A percentile compares a stretch with the other conserved stretches of the same genome.
These are phyloP conservation scores for Ophiostoma quercus DNA, from an alignment of 2,329 filamentous ascomycete genomes.

Conservation along the genomic window DNA sequence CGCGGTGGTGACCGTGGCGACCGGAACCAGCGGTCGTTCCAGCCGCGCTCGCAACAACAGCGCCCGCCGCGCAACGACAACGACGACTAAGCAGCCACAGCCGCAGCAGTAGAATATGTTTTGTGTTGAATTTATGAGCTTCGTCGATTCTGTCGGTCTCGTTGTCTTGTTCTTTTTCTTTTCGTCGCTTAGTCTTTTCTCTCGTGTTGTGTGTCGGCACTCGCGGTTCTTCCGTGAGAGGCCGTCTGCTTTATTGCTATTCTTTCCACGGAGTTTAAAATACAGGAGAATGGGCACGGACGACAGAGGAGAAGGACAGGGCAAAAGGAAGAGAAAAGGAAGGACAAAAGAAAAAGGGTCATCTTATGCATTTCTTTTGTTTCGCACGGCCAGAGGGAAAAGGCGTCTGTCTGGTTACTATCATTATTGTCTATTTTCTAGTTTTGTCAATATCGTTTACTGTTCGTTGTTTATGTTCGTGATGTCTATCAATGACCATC, in stretches of 20 bases:
- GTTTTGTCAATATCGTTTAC: constrained; percentile 7
- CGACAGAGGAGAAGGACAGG: neutral
- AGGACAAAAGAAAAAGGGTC: constrained; percentile 3
- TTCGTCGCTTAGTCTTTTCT: neutral
- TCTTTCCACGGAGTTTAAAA: neutral
- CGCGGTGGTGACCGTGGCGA: constrained; percentile 17
- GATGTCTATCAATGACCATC: neutral
- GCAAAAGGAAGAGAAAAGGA: neutral
- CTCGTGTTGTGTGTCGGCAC: neutral
- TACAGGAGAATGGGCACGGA: neutral
- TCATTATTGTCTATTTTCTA: constrained; percentile 3
- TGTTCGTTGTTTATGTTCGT: neutral
- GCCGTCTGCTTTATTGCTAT: neutral
- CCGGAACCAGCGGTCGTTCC: constrained; percentile 21
- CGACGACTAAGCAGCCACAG: constrained; percentile 39
- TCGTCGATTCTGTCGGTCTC: neutral
- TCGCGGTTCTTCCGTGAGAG: too few species aligned
- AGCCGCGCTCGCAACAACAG: constrained; percentile 31
- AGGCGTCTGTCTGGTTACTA: constrained; percentile 17
- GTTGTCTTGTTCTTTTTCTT: neutral
- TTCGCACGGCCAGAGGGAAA: constrained; percentile 16
- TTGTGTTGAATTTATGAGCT: constrained; percentile 2
- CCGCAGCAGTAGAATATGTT: neutral
- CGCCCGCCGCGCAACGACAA: constrained; percentile 48
- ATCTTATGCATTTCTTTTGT: constrained; percentile 12